A percentile compares a stretch with the other conserved stretches of the same genome.
These are phyloP conservation scores for Mortierella alpina DNA, from an alignment of 192 early-diverging fungal genomes.

Conservation along the genomic window DNA sequence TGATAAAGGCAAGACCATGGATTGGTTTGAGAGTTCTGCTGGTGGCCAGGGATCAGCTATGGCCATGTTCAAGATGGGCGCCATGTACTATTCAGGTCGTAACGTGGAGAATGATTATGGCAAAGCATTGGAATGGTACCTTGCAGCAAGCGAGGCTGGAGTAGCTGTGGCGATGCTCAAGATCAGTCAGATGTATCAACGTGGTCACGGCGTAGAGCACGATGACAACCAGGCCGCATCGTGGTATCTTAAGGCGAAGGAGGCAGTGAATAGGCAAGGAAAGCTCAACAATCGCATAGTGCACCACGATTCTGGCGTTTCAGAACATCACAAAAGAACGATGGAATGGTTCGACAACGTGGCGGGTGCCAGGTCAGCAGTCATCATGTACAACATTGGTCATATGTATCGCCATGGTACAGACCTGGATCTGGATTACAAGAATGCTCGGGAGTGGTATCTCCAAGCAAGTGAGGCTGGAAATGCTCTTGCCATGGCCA, in stretches of 20 bases:
- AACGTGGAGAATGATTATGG: conserved; percentile 56
- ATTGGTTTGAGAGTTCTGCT: too few species aligned
- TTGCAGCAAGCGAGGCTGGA: conserved; percentile 67
- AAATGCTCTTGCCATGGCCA: too few species aligned
- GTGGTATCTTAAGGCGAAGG: conserved; percentile 18
- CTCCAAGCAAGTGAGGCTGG: too few species aligned
- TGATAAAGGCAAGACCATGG: too few species aligned
- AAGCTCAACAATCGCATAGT: not conserved
- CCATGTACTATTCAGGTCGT: conserved; percentile 75
- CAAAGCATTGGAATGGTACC: conserved; percentile 68
- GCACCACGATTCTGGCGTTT: not conserved
- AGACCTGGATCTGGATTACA: too few species aligned
- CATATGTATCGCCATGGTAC: conserved; percentile 5
- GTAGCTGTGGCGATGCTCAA: conserved; percentile 80
- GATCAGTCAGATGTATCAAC: conserved; percentile 73
- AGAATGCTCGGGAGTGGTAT: too few species aligned
- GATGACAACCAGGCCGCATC: conserved; percentile 50
- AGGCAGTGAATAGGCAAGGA: not conserved
- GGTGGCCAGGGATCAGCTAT: too few species aligned
- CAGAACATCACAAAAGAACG: conserved; percentile 39
- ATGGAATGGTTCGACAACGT: conserved; percentile 60
- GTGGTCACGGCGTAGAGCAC: conserved; percentile 69
- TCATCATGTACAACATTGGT: conserved; percentile 50
- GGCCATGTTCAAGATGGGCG: conserved; percentile 59
- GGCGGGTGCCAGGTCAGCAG: conserved; percentile 47